Base-by-base conservation (phyloP, 2,329 filamentous ascomycete species). In the Sporothrix globosa region DNA sequence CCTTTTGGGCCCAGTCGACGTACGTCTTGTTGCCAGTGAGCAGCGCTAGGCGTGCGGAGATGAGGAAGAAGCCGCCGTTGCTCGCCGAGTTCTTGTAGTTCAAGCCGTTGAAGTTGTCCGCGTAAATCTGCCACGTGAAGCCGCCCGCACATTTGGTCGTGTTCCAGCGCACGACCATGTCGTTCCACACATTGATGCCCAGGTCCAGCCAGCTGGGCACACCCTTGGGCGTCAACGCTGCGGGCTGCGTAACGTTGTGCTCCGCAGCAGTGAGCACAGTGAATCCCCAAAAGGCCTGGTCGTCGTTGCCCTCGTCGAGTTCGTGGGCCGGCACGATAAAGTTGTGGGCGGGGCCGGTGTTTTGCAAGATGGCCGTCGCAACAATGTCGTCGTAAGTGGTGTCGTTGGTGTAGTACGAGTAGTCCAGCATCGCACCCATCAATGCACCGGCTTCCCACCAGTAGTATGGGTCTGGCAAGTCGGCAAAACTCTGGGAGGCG, bases 81-180 rank as follows among this genome's bases (percentile, higher is more conserved):
- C 89, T 90, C 75, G 94, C 87, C 19, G 89, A 86, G 81, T 95
- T 95, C 80, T 94, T 96, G 85, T 96, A 96, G 76, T 88, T 85
- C 78, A 93, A 90, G 17, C 92, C 93, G 73, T 88, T 88, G 61
- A 82, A 82, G 77, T 96, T 95, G 75, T 86, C 87, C 1, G 85
- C 81, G 78, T 90, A 94, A 74, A 97, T 93, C 81, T 97, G 92
- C 92, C 92, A 95, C 70, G 88, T 84, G 61, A 96, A 81, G 4
- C 92, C 93, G 72, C 92, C 92, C 34, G 83, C 84, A 76, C 92
- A 96, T 52, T 82, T 80, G 0, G 83, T 81, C 0, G 81, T 84
- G 77, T 94, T 89, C 92, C 92, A 96, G 60, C 92, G 87, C 27
- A 79, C 79, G 5, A 84, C 84, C 76, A 93, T 90, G 56, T 86